Evolutionary conservation across 495 filamentous ascomycete species (phyloP).

Genomic region (Penicillium maclennaniae): DNA sequence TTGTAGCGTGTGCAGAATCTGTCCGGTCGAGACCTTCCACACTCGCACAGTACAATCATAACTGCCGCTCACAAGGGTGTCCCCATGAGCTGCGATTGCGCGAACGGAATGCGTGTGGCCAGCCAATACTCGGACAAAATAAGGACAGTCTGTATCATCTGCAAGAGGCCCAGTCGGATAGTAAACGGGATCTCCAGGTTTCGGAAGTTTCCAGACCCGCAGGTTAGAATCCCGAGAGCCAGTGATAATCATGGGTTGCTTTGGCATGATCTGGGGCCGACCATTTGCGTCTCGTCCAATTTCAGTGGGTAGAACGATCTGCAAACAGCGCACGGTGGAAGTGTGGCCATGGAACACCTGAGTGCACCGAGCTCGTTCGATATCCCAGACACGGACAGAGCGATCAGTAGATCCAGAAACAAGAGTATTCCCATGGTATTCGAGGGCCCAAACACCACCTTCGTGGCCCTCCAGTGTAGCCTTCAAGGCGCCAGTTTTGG

Average conservation of each 20-base stretch:
- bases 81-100: conserved; percentile 91
- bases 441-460: conserved; percentile 95
- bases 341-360: conserved; percentile 97
- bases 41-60: conserved; percentile 96
- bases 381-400: conserved; percentile 96
- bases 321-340: conserved; percentile 91
- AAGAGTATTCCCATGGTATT: conserved; percentile 91
- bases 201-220: conserved; percentile 93
- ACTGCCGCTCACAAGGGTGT: conserved; percentile 97
- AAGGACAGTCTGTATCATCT: conserved; percentile 84
- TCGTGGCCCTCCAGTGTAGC: conserved; percentile 88
- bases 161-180: conserved; percentile 70
- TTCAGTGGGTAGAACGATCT: conserved; percentile 85
- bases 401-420: conserved; percentile 97
- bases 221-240: conserved; percentile 94
- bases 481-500: conserved; percentile 82
- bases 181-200: conserved; percentile 66
- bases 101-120: conserved; percentile 96
- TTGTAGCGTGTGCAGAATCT: conserved; percentile 78
- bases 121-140: conserved; percentile 81
- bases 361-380: conserved; percentile 82
- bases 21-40: conserved; percentile 95
- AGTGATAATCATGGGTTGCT: conserved; percentile 92
- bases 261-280: conserved; percentile 80
- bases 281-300: conserved; percentile 70